Conservation (phyloP, 2,329 filamentous ascomycete genomes). For the Aspergillus sp. region DNA sequence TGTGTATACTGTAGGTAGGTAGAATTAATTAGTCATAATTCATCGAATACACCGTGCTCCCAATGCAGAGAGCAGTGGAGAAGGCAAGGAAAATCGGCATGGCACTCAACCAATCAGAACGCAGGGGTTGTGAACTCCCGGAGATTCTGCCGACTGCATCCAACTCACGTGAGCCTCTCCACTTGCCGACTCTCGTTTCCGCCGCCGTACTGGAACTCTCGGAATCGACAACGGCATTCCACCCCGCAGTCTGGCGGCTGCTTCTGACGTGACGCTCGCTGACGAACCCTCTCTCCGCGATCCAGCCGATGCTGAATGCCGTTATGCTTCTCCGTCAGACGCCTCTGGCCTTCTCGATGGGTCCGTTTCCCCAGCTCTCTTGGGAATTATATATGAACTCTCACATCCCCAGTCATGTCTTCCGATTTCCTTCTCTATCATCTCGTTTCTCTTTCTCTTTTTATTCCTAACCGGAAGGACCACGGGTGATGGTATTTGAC, state of each 20-base stretch:
- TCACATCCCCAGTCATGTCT: slow-evolving; percentile 17
- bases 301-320: slow-evolving; percentile 37
- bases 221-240: slow-evolving; percentile 29
- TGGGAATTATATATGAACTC: slow-evolving; percentile 27
- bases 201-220: slow-evolving; percentile 13
- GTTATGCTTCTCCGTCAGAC: slow-evolving; percentile 29
- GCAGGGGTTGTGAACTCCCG: slow-evolving; percentile 22
- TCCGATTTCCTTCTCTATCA: slow-evolving; percentile 5
- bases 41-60: too few relatives aligned
- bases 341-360: slow-evolving; percentile 18
- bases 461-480: background rate
- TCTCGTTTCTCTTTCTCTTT: slow-evolving; percentile 1
- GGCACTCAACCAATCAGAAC: slow-evolving; percentile 6
- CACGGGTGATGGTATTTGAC: background rate
- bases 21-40: too few relatives aligned
- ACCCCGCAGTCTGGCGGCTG: slow-evolving; percentile 12
- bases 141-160: slow-evolving; percentile 15
- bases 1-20: too few relatives aligned
- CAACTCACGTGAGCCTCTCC: slow-evolving; percentile 27
- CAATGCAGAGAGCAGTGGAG: background rate
- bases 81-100: background rate
- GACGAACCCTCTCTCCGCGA: slow-evolving; percentile 16
- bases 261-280: slow-evolving; percentile 1
- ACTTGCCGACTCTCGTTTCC: slow-evolving; percentile 32
- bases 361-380: slow-evolving; percentile 11